Conservation (phyloP, 768 basidiomycete species). For the Tylopilus vinaceipallidus region DNA sequence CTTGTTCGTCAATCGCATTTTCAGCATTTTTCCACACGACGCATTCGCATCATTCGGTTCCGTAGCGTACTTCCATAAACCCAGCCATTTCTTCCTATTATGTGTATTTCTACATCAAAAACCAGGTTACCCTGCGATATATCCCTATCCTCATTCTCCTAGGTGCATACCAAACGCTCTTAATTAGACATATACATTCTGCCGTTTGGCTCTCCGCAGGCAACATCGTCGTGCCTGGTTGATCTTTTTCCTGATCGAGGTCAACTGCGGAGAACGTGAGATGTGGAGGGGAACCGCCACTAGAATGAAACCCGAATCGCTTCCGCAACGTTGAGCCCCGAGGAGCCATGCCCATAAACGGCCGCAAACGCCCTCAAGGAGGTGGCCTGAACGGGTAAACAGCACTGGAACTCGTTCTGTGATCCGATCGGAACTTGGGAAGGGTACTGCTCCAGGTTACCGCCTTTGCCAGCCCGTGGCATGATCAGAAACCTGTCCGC, state of each 20-base stretch:
- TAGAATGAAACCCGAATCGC: not conserved
- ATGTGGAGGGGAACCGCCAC: not conserved
- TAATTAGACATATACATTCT: constrained; percentile 18
- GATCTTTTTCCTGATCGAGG: not conserved
- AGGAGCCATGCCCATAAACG: not conserved
- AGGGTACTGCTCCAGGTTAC: too few relatives aligned
- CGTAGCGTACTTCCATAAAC: constrained; percentile 11
- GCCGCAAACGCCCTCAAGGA: too few relatives aligned
- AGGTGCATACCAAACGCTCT: constrained; percentile 11
- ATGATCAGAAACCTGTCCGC: too few relatives aligned
- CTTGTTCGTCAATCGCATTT: constrained; percentile 7
- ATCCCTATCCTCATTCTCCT: constrained; percentile 8
- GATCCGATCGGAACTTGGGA: too few relatives aligned
- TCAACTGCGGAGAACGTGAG: not conserved
- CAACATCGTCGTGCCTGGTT: not conserved
- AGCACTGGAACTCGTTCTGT: too few relatives aligned
- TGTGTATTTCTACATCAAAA: constrained; percentile 24
- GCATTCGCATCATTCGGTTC: constrained; percentile 21
- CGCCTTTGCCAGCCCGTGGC: too few relatives aligned
- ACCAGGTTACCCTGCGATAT: constrained; percentile 14
- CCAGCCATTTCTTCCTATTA: not conserved
- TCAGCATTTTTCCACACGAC: not conserved
- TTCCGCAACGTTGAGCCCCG: too few relatives aligned
- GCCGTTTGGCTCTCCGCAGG: not conserved
- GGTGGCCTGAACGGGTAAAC: too few relatives aligned